phyloP scores from a whole-genome alignment of 768 basidiomycete genomes.

The Mycena alexandri region DNA sequence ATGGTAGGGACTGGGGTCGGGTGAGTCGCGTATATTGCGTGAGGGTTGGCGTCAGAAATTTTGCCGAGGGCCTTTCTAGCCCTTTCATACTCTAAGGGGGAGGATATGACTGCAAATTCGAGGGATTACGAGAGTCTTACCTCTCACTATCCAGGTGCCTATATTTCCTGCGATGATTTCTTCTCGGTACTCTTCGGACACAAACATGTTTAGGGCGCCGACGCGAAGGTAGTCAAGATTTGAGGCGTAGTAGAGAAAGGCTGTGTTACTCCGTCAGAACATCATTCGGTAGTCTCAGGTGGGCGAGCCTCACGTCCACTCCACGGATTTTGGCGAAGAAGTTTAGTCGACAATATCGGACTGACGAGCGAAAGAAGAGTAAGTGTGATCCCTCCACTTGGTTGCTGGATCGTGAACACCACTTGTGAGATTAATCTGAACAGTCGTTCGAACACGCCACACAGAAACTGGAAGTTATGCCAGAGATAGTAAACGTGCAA shows the following conservation, averaged over 20 bases:
- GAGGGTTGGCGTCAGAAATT: neutral
- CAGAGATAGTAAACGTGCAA: neutral
- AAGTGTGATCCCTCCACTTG: constrained; percentile 10
- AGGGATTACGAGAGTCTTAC: neutral
- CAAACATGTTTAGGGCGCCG: constrained; percentile 2
- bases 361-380: constrained; percentile 12
- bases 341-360: constrained; percentile 10
- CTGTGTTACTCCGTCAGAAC: too few species aligned
- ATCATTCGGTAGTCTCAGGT: too few species aligned
- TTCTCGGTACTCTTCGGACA: constrained; percentile 4
- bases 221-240: constrained; percentile 23
- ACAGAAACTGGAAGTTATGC: constrained; percentile 10
- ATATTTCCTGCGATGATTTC: constrained; percentile 1
- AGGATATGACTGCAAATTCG: neutral
- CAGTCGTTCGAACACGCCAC: neutral
- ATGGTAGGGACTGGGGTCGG: neutral
- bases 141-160: constrained; percentile 1
- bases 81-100: constrained; percentile 14
- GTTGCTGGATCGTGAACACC: constrained; percentile 21
- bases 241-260: constrained; percentile 1
- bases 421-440: constrained; percentile 17
- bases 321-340: neutral
- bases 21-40: neutral
- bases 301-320: constrained; percentile 4
- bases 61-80: constrained; percentile 7